phyloP scores from a whole-genome alignment of 2,329 filamentous ascomycete species.

The Penicillium sp. region DNA sequence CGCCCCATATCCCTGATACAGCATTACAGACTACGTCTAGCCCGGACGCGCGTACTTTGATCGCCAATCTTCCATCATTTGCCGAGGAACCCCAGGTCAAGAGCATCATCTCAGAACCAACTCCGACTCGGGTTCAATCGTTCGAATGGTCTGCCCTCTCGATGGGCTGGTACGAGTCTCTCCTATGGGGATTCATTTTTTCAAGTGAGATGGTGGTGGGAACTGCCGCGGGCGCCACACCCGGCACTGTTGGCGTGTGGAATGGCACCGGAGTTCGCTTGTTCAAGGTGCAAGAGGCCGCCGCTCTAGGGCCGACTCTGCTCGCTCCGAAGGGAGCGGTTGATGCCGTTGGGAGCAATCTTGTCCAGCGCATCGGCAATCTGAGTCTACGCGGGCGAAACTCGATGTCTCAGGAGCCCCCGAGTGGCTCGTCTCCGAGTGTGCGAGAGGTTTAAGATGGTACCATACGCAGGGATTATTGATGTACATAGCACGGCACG shows the following conservation, averaged over 20 bases:
- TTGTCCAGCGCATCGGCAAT: constrained; percentile 83
- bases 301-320: constrained; percentile 76
- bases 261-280: constrained; percentile 86
- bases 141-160: constrained; percentile 94
- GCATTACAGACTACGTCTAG: constrained; percentile 48
- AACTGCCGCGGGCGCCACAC: constrained; percentile 56
- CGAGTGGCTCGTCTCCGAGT: constrained; percentile 34
- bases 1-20: constrained; percentile 54
- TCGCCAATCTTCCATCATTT: constrained; percentile 49
- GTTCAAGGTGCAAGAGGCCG: constrained; percentile 87
- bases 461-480: background rate
- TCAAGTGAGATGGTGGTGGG: constrained; percentile 78
- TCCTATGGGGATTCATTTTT: constrained; percentile 93
- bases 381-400: constrained; percentile 64
- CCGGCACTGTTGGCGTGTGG: constrained; percentile 90
- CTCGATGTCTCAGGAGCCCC: constrained; percentile 35
- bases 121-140: constrained; percentile 76
- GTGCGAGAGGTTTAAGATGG: constrained; percentile 40
- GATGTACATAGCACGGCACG: constrained; percentile 21
- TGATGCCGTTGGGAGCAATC: constrained; percentile 87
- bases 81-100: constrained; percentile 62
- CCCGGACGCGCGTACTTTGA: constrained; percentile 46
- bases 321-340: constrained; percentile 87
- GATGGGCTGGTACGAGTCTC: constrained; percentile 92
- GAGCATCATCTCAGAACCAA: constrained; percentile 70